Conservation (phyloP, 305 asterid genomes). For the Solanum hybrid region DNA sequence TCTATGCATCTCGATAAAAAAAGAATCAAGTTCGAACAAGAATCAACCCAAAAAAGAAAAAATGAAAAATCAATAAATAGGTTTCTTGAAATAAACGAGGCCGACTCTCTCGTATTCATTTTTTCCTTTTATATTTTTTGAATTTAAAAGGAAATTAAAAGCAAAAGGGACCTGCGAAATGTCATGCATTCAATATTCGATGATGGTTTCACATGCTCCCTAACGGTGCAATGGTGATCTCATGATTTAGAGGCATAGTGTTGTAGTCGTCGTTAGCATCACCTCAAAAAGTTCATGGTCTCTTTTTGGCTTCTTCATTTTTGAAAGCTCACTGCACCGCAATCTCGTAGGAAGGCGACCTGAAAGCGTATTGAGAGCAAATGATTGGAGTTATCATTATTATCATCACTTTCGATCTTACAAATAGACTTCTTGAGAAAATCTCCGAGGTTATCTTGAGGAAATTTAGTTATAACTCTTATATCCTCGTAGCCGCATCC, state of each 20-base stretch:
- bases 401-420: not conserved
- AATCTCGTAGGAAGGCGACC: not conserved
- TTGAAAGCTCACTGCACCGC: not conserved
- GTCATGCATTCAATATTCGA: not conserved
- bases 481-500: conserved; percentile 13
- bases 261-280: not conserved
- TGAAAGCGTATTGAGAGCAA: not conserved
- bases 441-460: not conserved
- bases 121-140: not conserved
- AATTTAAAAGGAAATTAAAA: not conserved
- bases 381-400: not conserved
- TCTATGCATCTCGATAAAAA: not conserved
- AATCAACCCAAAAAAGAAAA: not conserved
- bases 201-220: not conserved
- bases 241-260: not conserved
- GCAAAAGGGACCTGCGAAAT: not conserved
- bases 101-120: not conserved
- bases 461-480: not conserved
- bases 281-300: not conserved
- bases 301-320: not conserved
- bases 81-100: not conserved
- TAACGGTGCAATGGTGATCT: not conserved
- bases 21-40: not conserved
- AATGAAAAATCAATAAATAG: not conserved
- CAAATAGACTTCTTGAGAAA: not conserved